Base-by-base conservation (phyloP, 441 rosid genomes). In the Populus trichocarpa region DNA sequence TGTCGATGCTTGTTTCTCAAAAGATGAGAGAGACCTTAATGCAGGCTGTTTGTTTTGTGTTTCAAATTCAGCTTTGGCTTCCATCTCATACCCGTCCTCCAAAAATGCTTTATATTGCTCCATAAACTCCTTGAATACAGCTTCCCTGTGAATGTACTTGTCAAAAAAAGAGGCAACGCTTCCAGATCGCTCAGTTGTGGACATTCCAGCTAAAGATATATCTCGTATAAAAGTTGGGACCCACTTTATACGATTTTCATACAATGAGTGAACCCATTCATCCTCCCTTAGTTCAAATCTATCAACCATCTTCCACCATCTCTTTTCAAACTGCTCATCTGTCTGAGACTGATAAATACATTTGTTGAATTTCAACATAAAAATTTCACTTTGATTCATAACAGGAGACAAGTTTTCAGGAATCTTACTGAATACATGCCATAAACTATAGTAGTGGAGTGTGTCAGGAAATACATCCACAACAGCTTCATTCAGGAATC, bases 211-310 rank as follows among this genome's bases (percentile, higher is more conserved):
- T 68, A 90, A 85, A 76, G 77, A 81, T 46, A 80, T 14, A 66
- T 85, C 85, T 38, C 75, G 84, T 64, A 90, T 76, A 76, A 82
- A 90, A 69, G 78, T 81, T 9, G 94, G 92, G 30, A 85, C 93
- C 96, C 94, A 92, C 75, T 81, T 88, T 73, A 66, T 78, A 76
- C 92, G 93, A 83, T 89, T 89, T 64, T 79, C 86, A 82, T 82
- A 88, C 81, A 92, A 71, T 69, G 84, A 86, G 32, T 74, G 77
- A 67, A 89, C 9, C 94, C 94, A 92, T 57, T 83, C 88, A 75
- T 86, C 73, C 33, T 82, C 83, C 38, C 53, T 71, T 18, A 90
- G 81, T 50, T 87, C 85, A 84, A 86, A 92, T 70, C 77, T 83
- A 69, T 50, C 69, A 82, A 85, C 83, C 83, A 90, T 83, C 76